These are phyloP conservation scores for Basipetospora sp. DNA, from an alignment of 2,329 filamentous ascomycete genomes.

Conservation along the genomic window DNA sequence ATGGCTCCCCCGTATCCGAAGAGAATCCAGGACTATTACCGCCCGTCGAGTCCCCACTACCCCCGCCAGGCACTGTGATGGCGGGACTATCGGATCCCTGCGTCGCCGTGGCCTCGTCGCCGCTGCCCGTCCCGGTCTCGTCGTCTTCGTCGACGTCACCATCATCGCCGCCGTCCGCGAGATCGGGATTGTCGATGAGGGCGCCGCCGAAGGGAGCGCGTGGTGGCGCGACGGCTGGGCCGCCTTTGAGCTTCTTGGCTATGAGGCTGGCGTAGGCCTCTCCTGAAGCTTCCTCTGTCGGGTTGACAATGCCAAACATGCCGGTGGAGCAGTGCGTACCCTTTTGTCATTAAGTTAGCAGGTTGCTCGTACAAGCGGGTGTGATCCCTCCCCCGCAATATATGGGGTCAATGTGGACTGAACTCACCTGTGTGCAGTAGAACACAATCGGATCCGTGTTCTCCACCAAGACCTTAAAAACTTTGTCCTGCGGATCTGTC, in stretches of 20 bases:
- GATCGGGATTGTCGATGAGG: slow-evolving; percentile 13
- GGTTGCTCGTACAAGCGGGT: neutral
- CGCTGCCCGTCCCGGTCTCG: slow-evolving; percentile 1
- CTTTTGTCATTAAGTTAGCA: slow-evolving; percentile 9
- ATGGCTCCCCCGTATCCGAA: too few species aligned
- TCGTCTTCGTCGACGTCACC: slow-evolving; percentile 3
- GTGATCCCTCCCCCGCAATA: neutral
- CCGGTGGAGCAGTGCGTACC: slow-evolving; percentile 21
- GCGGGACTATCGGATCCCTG: too few species aligned
- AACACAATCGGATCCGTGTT: slow-evolving; percentile 20
- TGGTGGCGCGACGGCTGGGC: slow-evolving; percentile 11
- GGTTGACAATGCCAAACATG: slow-evolving; percentile 27
- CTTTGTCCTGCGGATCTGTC: slow-evolving; percentile 14
- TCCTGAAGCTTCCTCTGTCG: slow-evolving; percentile 16
- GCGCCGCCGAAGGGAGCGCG: slow-evolving; percentile 18
- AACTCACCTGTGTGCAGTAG: slow-evolving; percentile 19
- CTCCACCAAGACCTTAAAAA: slow-evolving; percentile 21
- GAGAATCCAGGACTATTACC: too few species aligned
- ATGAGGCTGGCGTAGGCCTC: slow-evolving; percentile 16
- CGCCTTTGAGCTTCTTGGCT: neutral
- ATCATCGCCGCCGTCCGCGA: slow-evolving; percentile 4
- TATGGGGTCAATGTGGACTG: neutral
- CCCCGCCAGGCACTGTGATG: too few species aligned
- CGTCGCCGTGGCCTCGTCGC: neutral
- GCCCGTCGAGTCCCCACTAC: too few species aligned